These are phyloP conservation scores for Kokia cookei DNA, from an alignment of 441 rosid species.

Conservation along the genomic window DNA sequence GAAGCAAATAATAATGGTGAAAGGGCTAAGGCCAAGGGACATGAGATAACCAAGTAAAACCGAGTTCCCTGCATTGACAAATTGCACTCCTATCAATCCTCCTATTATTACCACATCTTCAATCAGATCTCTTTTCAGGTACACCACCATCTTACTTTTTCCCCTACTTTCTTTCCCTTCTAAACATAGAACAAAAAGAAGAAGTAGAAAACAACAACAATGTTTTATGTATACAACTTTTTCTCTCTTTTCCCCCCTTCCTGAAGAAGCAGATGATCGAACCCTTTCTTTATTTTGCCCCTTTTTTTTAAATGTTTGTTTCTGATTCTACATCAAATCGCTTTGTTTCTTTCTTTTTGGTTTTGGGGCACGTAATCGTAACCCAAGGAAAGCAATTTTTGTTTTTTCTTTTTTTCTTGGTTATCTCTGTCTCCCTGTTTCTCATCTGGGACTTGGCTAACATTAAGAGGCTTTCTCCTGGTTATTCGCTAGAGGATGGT, in stretches of 20 bases:
- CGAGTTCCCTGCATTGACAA: conserved; percentile 57
- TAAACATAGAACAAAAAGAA: background rate
- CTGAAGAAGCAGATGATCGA: background rate
- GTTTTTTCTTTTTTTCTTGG: background rate
- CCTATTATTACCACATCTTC: conserved; percentile 55
- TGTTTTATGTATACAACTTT: background rate
- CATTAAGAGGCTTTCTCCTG: conserved; percentile 15
- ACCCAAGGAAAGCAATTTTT: background rate
- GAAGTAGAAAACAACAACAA: background rate
- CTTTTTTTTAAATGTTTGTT: too few relatives aligned
- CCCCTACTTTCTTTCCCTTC: conserved; percentile 16
- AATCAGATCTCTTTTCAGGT: conserved; percentile 27
- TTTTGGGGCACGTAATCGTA: background rate
- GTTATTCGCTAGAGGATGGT: background rate
- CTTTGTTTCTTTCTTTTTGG: background rate
- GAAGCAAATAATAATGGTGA: conserved; percentile 64
- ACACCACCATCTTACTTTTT: conserved; percentile 10
- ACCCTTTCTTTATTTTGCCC: background rate
- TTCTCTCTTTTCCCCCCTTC: background rate
- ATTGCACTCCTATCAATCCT: conserved; percentile 60
- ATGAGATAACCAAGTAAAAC: conserved; percentile 62
- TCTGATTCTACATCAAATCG: background rate
- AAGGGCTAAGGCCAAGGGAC: conserved; percentile 70
- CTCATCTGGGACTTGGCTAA: background rate
- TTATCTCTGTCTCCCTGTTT: background rate